Evolutionary conservation across 140 eudicot genomes (phyloP), one percentile per base, ranked within the genome.

Genomic region (Stevia rebaudiana): DNA sequence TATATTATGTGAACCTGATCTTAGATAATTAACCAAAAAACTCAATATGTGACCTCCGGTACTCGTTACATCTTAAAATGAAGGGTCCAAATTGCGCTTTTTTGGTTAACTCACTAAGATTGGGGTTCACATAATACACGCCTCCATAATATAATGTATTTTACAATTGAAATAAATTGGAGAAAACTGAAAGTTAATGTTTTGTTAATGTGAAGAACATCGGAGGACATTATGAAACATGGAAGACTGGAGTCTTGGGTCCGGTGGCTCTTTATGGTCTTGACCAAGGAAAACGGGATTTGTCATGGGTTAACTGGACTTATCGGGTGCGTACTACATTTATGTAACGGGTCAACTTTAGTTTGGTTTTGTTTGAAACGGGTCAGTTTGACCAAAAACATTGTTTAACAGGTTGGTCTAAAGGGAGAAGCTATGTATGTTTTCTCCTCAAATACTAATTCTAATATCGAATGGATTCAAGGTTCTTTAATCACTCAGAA

Each of bases 381-480:
- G 30, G 48, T 59, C 48, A 4, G 31, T 36, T 59, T 59, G 65
- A 36, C 24, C 44, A 9, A 36, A 35, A 59, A 59, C 19, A 16
- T 69, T 63, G 22, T 39, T 35, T 47, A 35, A 69, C 67, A 90
- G 98, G 89, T 83, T 70, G 98, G 98, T 51, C 79, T 91, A 15
- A 91, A 81, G 78, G 98, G 98, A 68, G 98, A 91, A 60, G 69
- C 94, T 60, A 82, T 87, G 98, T 79, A 91, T 67, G 72, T 63
- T 18, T 48, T 72, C 53, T 70, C 80, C 55, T 36, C 82, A 40
- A 54, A 61, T 51, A 66, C 78, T 28, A 41, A 37, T 47, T 69
- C 83, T 43, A 51, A 75, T n/a, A 75, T 73, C 6, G 73, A 73
- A 11, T 84, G 92, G 92, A 69, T 65, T 70, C 76, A 75, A 73